Evolutionary conservation across 768 basidiomycete species (phyloP).

Genomic region (Gymnopilus dilepis): DNA sequence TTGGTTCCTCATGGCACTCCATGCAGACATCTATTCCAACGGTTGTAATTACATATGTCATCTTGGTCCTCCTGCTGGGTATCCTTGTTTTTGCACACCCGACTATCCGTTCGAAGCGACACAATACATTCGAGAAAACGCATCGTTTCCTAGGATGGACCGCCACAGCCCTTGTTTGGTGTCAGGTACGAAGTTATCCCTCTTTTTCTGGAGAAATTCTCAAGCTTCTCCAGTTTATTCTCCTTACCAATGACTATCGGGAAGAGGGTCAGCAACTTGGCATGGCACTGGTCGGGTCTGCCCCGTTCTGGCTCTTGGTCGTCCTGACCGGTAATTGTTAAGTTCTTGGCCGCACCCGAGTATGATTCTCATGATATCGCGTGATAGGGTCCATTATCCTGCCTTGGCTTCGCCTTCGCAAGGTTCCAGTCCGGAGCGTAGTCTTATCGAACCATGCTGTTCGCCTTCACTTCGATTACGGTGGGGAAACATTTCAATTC

Average conservation of each 20-base stretch:
- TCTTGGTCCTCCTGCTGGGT: conserved; percentile 50
- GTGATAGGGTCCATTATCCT: conserved; percentile 52
- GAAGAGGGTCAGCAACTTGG: conserved; percentile 41
- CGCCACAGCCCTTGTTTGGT: conserved; percentile 57
- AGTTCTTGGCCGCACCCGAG: background rate
- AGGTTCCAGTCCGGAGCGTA: conserved; percentile 56
- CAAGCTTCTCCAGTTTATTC: conserved; percentile 42
- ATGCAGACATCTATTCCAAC: conserved; percentile 50
- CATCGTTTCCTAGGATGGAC: conserved; percentile 67
- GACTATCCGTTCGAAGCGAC: conserved; percentile 47
- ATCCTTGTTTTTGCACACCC: conserved; percentile 61
- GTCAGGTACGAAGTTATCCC: conserved; percentile 43
- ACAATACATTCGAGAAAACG: conserved; percentile 57
- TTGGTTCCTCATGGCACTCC: background rate
- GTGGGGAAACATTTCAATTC: conserved; percentile 33
- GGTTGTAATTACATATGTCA: conserved; percentile 55
- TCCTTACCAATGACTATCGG: conserved; percentile 60
- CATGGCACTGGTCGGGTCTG: conserved; percentile 45
- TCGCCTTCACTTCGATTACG: conserved; percentile 63
- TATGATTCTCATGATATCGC: background rate
- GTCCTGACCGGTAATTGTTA: conserved; percentile 46
- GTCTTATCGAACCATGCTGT: conserved; percentile 62
- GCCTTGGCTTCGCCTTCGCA: conserved; percentile 65
- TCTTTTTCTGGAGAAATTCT: background rate
- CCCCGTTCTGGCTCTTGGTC: conserved; percentile 63